Evolutionary conservation across 108 stramenopile genomes (phyloP), one percentile per base, ranked within the genome.

Genomic region (Aureococcus anophagefferens): DNA sequence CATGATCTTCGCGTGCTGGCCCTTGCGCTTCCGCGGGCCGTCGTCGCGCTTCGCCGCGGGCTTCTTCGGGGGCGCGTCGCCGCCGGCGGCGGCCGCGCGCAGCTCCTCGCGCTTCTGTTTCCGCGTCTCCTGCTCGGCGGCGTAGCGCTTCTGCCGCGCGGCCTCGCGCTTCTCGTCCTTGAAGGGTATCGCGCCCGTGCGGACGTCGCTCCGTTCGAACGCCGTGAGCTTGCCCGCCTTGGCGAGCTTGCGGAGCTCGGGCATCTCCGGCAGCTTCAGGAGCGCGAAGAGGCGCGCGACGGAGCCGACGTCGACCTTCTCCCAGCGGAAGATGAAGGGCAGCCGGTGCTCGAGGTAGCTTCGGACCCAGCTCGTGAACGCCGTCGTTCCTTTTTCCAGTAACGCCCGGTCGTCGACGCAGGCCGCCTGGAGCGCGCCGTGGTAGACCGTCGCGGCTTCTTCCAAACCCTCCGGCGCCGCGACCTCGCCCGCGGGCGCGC

Each of bases 321-420:
- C 89, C 73, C 80, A 89, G 84, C 93, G 71, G 68, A 94, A 94
- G 62, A 94, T 92, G 76, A 90, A 94, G 14, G 86, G 83, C 36
- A 91, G 91, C 5, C 87, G 86, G 82, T 96, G 94, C 77, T 94
- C 96, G 72, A 93, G 93, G 86, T 99, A 99, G 4, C 94, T 96
- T 34, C 96, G 85, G 72, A 98, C 86, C 69, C 91, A 84, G 31
- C 81, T 40, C 11, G 85, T 75, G 72, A 89, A 93, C 7, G 98
- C 98, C 65, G 88, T 90, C 11, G 97, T 97, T 30, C 97, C 98
- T 67, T 91, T 93, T 74, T 98, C 98, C 0, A 99, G 85, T 63
- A 94, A 66, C 71, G 97, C 98, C 62, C 98, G 83, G 77, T 99
- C 98, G 45, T 75, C 75, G 82, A 93, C 71, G 3, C 21, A 73